A percentile compares a stretch with the other conserved stretches of the same genome.
Conservation (phyloP, 2,329 filamentous ascomycete genomes). For the Pseudofabraea citricarpa region DNA sequence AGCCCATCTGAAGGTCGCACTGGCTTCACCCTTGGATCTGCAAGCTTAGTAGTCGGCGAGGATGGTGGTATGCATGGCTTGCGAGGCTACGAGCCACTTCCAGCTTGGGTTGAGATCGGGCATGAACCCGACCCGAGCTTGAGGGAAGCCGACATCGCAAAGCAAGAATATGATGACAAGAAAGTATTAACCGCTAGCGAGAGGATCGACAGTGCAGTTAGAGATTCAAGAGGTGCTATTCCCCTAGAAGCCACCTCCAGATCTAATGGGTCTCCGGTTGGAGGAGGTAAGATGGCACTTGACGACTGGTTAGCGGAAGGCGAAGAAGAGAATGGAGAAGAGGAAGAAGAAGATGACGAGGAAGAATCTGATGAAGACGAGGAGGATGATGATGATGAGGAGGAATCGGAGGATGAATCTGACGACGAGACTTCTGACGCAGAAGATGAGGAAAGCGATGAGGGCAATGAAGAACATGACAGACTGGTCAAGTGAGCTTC, state of each 20-base stretch:
- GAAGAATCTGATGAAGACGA: conserved; percentile 44
- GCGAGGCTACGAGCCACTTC: conserved; percentile 72
- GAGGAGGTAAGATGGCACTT: conserved; percentile 60
- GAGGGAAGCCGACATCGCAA: conserved; percentile 52
- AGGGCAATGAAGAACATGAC: conserved; percentile 24
- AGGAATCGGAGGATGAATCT: conserved; percentile 43
- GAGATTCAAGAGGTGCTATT: conserved; percentile 26
- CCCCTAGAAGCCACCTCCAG: conserved; percentile 30
- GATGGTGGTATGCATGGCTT: conserved; percentile 70
- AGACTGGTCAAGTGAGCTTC: conserved; percentile 26
- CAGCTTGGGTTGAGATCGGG: conserved; percentile 79
- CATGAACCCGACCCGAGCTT: conserved; percentile 73
- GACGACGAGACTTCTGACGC: conserved; percentile 32
- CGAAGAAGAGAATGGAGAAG: conserved; percentile 52
- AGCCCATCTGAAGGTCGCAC: conserved; percentile 83
- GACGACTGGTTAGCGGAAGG: conserved; percentile 89
- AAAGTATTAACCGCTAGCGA: conserved; percentile 52
- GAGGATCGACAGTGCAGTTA: conserved; percentile 54
- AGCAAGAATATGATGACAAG: conserved; percentile 33
- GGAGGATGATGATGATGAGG: conserved; percentile 46
- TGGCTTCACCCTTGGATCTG: conserved; percentile 74
- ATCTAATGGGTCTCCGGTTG: conserved; percentile 39
- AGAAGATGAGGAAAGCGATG: conserved; percentile 23
- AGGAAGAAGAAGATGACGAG: conserved; percentile 47
- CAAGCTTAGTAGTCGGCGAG: conserved; percentile 77